Evolutionary conservation across 768 basidiomycete species (phyloP).

Genomic region (Podaxis sp.): DNA sequence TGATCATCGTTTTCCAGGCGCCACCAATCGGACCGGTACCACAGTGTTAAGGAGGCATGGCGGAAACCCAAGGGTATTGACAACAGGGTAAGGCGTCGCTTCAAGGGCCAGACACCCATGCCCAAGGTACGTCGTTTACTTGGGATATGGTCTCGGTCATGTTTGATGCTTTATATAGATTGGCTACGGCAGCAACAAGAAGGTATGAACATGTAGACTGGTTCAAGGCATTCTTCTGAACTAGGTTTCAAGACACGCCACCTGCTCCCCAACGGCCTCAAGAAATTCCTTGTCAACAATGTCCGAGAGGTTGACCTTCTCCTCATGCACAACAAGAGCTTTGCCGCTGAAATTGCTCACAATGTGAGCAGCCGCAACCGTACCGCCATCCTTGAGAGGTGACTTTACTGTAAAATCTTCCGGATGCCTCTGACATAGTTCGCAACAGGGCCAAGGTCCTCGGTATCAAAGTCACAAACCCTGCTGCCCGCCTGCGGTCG

Average conservation of each 20-base stretch:
- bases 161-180: constrained; percentile 42
- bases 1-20: constrained; percentile 52
- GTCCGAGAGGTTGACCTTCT: constrained; percentile 91
- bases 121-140: constrained; percentile 68
- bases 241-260: constrained; percentile 71
- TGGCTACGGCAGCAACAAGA: constrained; percentile 91
- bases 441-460: constrained; percentile 72
- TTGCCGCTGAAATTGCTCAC: constrained; percentile 96
- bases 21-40: constrained; percentile 98
- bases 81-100: constrained; percentile 93
- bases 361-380: constrained; percentile 96
- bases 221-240: constrained; percentile 21
- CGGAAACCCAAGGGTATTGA: constrained; percentile 99
- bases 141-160: neutral
- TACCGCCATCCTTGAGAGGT: constrained; percentile 86
- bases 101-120: constrained; percentile 96
- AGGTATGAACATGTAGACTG: constrained; percentile 35
- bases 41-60: constrained; percentile 97
- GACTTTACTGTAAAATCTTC: constrained; percentile 18
- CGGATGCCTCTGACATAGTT: constrained; percentile 13
- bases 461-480: constrained; percentile 92
- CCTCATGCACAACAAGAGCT: constrained; percentile 97
- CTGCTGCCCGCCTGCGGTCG: constrained; percentile 88
- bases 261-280: constrained; percentile 92
- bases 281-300: constrained; percentile 95